Conservation (phyloP, 805 yeast species). For the Danielozyma ontarioensis region DNA sequence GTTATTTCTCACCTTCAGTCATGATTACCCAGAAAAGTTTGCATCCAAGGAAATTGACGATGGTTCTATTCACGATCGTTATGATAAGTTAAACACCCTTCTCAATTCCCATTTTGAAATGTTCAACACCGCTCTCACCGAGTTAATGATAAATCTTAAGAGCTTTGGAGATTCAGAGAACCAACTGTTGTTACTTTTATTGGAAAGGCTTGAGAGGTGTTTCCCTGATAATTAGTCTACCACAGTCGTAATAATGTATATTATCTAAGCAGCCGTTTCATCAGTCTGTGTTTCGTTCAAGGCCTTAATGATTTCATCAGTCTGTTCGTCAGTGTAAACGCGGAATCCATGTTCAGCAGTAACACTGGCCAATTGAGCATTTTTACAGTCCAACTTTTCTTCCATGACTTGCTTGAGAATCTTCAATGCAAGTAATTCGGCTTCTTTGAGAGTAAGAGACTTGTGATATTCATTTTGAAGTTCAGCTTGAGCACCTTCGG, state of each 20-base stretch:
- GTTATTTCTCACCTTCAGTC: slow-evolving; percentile 34
- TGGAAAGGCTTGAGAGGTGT: slow-evolving; percentile 37
- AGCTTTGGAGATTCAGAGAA: slow-evolving; percentile 49
- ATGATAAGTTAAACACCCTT: slow-evolving; percentile 35
- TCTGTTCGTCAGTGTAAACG: slow-evolving; percentile 76
- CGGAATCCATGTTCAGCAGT: slow-evolving; percentile 83
- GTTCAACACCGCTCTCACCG: slow-evolving; percentile 41
- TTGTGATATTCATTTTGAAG: slow-evolving; percentile 94
- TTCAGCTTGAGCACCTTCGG: slow-evolving; percentile 98
- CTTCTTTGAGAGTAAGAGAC: slow-evolving; percentile 85
- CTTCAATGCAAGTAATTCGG: slow-evolving; percentile 83
- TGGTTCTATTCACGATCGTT: slow-evolving; percentile 33
- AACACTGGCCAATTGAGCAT: slow-evolving; percentile 92
- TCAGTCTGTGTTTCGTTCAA: slow-evolving; percentile 67
- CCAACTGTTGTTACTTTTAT: slow-evolving; percentile 37
- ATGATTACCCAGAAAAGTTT: slow-evolving; percentile 32
- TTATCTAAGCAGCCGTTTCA: no score
- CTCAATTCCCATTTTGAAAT: slow-evolving; percentile 39
- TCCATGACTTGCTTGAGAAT: slow-evolving; percentile 98
- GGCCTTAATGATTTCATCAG: slow-evolving; percentile 72
- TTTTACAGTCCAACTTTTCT: slow-evolving; percentile 91
- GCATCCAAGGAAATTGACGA: slow-evolving; percentile 34
- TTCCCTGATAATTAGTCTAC: slow-evolving; percentile 20
- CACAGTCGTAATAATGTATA: background rate
- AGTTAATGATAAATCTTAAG: slow-evolving; percentile 41